Percentiles rank a stretch among this genome's conserved stretches.
Evolutionary conservation across 768 basidiomycete genomes (phyloP).

Genomic region (Boletus tomentosulus): DNA sequence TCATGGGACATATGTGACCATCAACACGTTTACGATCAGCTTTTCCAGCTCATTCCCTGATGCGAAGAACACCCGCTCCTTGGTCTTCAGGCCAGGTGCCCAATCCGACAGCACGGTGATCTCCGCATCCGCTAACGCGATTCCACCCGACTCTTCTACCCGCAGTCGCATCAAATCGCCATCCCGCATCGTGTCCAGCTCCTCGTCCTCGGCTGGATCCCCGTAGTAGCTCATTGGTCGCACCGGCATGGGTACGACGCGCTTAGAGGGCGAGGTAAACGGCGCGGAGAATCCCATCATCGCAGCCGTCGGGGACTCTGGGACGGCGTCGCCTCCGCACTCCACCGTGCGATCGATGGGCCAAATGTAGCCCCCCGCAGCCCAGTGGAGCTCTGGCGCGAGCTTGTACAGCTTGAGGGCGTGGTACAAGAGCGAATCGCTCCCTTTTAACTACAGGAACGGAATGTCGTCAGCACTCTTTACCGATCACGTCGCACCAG

Average conservation of each 20-base stretch:
- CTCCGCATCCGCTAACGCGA: constrained; percentile 58
- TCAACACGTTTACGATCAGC: constrained; percentile 68
- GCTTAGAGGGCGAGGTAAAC: constrained; percentile 20
- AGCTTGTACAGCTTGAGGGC: constrained; percentile 76
- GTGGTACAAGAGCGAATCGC: constrained; percentile 71
- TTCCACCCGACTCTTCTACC: constrained; percentile 66
- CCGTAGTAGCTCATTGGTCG: constrained; percentile 42
- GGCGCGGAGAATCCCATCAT: constrained; percentile 25
- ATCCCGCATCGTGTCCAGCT: constrained; percentile 26
- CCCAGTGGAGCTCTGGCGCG: constrained; percentile 70
- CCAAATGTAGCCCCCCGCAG: constrained; percentile 82
- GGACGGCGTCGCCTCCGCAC: constrained; percentile 42
- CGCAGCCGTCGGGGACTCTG: constrained; percentile 19
- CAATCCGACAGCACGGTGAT: constrained; percentile 58
- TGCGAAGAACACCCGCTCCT: constrained; percentile 67
- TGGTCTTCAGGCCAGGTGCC: constrained; percentile 46
- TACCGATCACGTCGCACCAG: constrained; percentile 9
- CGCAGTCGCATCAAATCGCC: constrained; percentile 43
- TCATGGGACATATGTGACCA: constrained; percentile 67
- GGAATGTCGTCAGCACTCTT: constrained; percentile 12
- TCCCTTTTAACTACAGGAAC: constrained; percentile 62
- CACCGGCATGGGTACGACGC: constrained; percentile 33
- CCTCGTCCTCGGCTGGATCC: constrained; percentile 37
- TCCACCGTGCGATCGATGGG: constrained; percentile 68
- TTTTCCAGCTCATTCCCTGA: constrained; percentile 65